A percentile compares a stretch with the other conserved stretches of the same genome.
Evolutionary conservation across 768 basidiomycete genomes (phyloP).

Genomic region (Phallus indusiatus): DNA sequence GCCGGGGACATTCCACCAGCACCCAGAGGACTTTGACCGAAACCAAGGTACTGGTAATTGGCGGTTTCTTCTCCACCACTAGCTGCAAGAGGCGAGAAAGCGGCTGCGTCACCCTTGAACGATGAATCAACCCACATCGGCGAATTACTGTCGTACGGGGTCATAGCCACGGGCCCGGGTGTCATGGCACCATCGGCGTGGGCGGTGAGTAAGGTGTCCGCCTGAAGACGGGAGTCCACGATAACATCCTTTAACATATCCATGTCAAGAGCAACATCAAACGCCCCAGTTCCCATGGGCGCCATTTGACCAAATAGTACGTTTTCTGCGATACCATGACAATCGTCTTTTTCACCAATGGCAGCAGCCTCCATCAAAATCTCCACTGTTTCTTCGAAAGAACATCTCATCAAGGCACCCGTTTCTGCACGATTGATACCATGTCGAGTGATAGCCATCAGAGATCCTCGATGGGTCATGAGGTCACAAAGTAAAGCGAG

Average conservation of each 20-base stretch:
- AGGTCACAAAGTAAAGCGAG: conserved; percentile 93
- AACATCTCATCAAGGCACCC: conserved; percentile 97
- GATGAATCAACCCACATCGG: conserved; percentile 71
- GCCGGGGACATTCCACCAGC: conserved; percentile 86
- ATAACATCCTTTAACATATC: conserved; percentile 99
- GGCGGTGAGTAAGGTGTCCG: conserved; percentile 68
- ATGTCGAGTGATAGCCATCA: conserved; percentile 99
- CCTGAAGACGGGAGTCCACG: conserved; percentile 88
- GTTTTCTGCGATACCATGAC: conserved; percentile 97
- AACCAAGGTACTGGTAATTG: conserved; percentile 64
- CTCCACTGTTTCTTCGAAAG: conserved; percentile 99
- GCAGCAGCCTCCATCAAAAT: conserved; percentile 98
- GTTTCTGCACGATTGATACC: conserved; percentile 99
- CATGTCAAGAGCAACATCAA: conserved; percentile 92
- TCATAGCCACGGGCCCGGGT: conserved; percentile 87
- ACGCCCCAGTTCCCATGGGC: conserved; percentile 98
- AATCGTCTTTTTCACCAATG: conserved; percentile 96
- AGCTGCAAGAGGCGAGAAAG: conserved; percentile 91
- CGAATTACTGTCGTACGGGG: conserved; percentile 90
- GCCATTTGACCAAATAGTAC: conserved; percentile 99
- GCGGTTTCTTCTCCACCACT: conserved; percentile 78
- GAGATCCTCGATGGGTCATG: conserved; percentile 90
- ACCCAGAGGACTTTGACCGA: conserved; percentile 78
- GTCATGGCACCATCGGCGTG: conserved; percentile 85
- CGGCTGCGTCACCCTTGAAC: conserved; percentile 77